Percentiles rank a stretch among this genome's conserved stretches.
phyloP scores from a whole-genome alignment of 73 alveolate genomes.

The Paramecium primaurelia region DNA sequence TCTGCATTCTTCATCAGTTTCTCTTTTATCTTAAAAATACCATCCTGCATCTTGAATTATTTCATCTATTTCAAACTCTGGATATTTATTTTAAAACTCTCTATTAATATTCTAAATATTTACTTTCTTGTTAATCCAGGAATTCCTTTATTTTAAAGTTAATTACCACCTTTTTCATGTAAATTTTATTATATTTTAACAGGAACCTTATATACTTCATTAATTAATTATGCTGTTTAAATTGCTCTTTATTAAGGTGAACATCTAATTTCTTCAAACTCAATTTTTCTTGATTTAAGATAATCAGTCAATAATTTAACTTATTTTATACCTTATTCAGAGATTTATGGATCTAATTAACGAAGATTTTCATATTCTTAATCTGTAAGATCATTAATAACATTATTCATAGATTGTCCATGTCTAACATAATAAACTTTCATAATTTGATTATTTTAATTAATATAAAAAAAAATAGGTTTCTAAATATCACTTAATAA shows the following conservation, averaged over 20 bases:
- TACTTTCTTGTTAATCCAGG: slow-evolving; percentile 26
- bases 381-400: neutral
- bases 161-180: neutral
- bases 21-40: slow-evolving; percentile 2
- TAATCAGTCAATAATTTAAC: neutral
- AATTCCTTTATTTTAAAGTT: neutral
- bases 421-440: slow-evolving; percentile 1
- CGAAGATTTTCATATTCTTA: neutral
- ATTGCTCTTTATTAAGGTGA: neutral
- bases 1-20: slow-evolving; percentile 15
- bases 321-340: neutral
- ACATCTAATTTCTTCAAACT: slow-evolving; percentile 3
- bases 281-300: neutral
- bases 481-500: too few relatives aligned
- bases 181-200: neutral
- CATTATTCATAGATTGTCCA: slow-evolving; percentile 29
- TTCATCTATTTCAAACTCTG: neutral
- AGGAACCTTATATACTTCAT: neutral
- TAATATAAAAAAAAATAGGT: neutral
- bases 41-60: neutral
- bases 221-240: neutral
- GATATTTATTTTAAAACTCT: neutral
- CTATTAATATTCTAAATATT: neutral
- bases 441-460: neutral
- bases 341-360: neutral